phyloP scores from a whole-genome alignment of 2,329 filamentous ascomycete species.

The Colletotrichum destructivum region DNA sequence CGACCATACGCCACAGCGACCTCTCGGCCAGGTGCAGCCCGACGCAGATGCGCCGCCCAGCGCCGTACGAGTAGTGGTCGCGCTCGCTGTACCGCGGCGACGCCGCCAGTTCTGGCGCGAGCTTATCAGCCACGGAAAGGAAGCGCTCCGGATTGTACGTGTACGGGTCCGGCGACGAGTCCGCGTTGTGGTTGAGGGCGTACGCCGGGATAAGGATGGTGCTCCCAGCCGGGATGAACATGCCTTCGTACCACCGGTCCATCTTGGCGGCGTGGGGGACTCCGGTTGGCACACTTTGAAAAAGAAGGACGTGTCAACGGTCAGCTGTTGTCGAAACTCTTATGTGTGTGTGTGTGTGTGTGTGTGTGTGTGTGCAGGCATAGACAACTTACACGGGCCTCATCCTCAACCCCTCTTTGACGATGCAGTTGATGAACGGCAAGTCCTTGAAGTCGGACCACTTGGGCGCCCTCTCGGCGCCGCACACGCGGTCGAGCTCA shows the following conservation, averaged over 20 bases:
- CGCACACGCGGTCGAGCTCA: constrained; percentile 58
- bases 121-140: constrained; percentile 45
- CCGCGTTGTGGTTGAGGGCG: constrained; percentile 53
- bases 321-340: too few species aligned
- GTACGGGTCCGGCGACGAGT: constrained; percentile 47
- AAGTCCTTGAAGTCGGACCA: constrained; percentile 56
- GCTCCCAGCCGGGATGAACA: constrained; percentile 56
- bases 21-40: constrained; percentile 66
- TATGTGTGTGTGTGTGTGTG: too few species aligned
- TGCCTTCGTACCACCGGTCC: constrained; percentile 58
- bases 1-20: constrained; percentile 55
- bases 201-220: constrained; percentile 54
- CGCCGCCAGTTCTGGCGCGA: constrained; percentile 49
- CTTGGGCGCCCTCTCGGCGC: constrained; percentile 52
- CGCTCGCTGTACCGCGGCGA: constrained; percentile 45
- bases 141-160: constrained; percentile 50
- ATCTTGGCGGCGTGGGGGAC: constrained; percentile 21
- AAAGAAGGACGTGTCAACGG: too few species aligned
- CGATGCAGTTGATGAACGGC: constrained; percentile 57
- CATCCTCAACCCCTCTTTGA: constrained; percentile 62
- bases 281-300: background rate
- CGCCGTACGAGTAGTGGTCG: constrained; percentile 64
- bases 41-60: constrained; percentile 63
- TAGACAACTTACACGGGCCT: constrained; percentile 49
- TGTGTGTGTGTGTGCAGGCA: too few species aligned